Evolutionary conservation across 2,329 filamentous ascomycete genomes (phyloP).

Genomic region (Emydomyces testavorans): DNA sequence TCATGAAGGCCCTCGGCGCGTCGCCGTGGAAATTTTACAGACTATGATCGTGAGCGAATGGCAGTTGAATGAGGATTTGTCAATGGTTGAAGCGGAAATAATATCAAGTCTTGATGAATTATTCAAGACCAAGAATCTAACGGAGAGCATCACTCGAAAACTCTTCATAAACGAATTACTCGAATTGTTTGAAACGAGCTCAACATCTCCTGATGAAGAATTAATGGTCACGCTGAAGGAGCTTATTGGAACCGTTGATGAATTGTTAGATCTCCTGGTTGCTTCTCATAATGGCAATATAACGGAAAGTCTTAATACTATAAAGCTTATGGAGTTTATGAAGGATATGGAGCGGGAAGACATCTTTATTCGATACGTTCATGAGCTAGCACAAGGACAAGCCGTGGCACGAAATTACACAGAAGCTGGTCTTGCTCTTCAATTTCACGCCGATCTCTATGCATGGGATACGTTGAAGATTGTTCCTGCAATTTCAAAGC

Average conservation of each 20-base stretch:
- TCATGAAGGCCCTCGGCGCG: slow-evolving; percentile 76
- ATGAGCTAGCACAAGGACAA: slow-evolving; percentile 75
- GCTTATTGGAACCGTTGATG: slow-evolving; percentile 73
- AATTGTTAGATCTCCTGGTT: slow-evolving; percentile 80
- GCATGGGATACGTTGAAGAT: slow-evolving; percentile 69
- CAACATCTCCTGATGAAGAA: slow-evolving; percentile 39
- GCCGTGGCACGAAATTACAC: slow-evolving; percentile 63
- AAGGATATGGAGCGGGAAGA: slow-evolving; percentile 95
- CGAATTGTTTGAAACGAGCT: slow-evolving; percentile 62
- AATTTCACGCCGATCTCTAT: slow-evolving; percentile 84
- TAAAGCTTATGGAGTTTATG: slow-evolving; percentile 90
- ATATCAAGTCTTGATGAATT: slow-evolving; percentile 84
- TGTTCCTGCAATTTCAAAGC: slow-evolving; percentile 57
- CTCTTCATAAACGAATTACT: slow-evolving; percentile 80
- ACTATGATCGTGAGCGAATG: slow-evolving; percentile 99
- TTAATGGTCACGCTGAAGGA: slow-evolving; percentile 66
- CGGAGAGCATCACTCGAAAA: slow-evolving; percentile 82
- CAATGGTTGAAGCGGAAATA: slow-evolving; percentile 87
- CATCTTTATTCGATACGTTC: slow-evolving; percentile 91
- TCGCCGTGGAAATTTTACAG: slow-evolving; percentile 85
- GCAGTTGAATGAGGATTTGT: slow-evolving; percentile 85
- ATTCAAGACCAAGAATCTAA: slow-evolving; percentile 80
- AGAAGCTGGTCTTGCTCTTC: slow-evolving; percentile 78
- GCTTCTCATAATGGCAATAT: slow-evolving; percentile 67
- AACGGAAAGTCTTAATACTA: slow-evolving; percentile 75